Evolutionary conservation across 805 yeast species (phyloP), one percentile per base, ranked within the genome.

Genomic region (Metschnikowia orientalis): DNA sequence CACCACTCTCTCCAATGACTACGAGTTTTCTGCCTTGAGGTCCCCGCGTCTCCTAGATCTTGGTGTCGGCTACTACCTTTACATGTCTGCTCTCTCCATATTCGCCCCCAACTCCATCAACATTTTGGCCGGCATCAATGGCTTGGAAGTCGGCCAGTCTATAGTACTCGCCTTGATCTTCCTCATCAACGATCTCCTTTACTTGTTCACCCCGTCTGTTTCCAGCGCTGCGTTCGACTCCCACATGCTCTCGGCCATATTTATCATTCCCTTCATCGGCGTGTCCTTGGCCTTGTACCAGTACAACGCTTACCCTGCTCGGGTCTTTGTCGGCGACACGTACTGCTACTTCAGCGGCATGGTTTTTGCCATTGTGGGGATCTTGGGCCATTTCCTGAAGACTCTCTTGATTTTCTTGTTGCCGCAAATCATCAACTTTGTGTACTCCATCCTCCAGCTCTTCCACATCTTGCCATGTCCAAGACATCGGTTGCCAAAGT

Each of bases 301-400:
- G 46, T 81, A 69, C 65, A 92, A 92, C 55, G 83, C 89, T 81
- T 92, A 70, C 65, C 98, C 98, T 1, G 87, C 98, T 0, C 63
- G 63, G 36, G 97, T 87, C 1, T 92, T 92, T 61, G 99, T 92
- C 6, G 99, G 99, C 18, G 99, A 92, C 55, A 90, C 98, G 1
- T 92, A 83, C 66, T 92, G 99, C 61, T 92, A 92, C 60, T 89
- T 92, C 58, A 87, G 95, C 16, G 99, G 99, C 3, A 92, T 92
- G 98, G 95, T 92, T 1, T 88, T 92, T 59, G 98, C 97, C 0
- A 92, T 89, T 17, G 95, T 86, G 18, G 97, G 97, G 1, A 92
- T 92, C 21, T 70, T 86, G 38, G 97, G 97, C 1, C 99, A 92
- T 64, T 92, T 89, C 57, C 86, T 96, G 26, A 92, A 92, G 60